A percentile compares a stretch with the other conserved stretches of the same genome.
Conservation (phyloP, 2,329 filamentous ascomycete species). For the Didymella sp. region DNA sequence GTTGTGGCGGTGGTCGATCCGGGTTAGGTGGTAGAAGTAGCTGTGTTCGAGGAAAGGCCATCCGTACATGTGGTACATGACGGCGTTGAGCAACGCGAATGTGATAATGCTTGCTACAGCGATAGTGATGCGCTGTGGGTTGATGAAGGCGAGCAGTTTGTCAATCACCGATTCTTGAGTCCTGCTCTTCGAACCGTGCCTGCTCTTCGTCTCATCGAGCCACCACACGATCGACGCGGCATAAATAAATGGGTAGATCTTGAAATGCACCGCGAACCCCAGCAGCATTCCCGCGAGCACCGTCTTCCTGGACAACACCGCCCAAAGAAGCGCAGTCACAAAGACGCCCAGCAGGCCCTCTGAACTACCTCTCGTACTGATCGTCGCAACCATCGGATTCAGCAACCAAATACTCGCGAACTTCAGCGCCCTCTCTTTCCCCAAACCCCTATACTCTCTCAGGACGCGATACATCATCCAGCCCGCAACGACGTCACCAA, state of each 20-base stretch:
- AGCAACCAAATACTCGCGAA: slow-evolving; percentile 91
- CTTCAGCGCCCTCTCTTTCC: slow-evolving; percentile 63
- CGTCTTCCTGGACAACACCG: slow-evolving; percentile 69
- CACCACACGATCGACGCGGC: slow-evolving; percentile 81
- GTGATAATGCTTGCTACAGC: slow-evolving; percentile 71
- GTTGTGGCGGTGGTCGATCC: slow-evolving; percentile 96
- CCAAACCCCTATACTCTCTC: slow-evolving; percentile 45
- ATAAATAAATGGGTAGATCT: slow-evolving; percentile 99
- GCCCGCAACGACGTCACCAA: slow-evolving; percentile 83
- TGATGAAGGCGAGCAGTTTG: slow-evolving; percentile 38
- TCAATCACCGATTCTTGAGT: slow-evolving; percentile 30
- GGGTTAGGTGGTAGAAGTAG: slow-evolving; percentile 88
- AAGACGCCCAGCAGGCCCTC: slow-evolving; percentile 88
- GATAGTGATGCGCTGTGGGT: slow-evolving; percentile 61
- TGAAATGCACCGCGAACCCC: slow-evolving; percentile 90
- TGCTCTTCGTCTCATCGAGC: slow-evolving; percentile 66
- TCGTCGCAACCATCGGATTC: slow-evolving; percentile 98
- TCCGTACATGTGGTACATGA: slow-evolving; percentile 81
- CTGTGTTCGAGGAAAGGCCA: slow-evolving; percentile 85
- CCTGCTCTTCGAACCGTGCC: neutral
- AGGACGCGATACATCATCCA: slow-evolving; percentile 72
- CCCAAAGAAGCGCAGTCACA: slow-evolving; percentile 84
- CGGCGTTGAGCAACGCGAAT: slow-evolving; percentile 74
- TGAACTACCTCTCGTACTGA: slow-evolving; percentile 92
- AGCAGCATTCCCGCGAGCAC: slow-evolving; percentile 75